Evolutionary conservation across 176 grass and related monocot genomes (phyloP), one percentile per base, ranked within the genome.

Genomic region (Luzula sylvatica): DNA sequence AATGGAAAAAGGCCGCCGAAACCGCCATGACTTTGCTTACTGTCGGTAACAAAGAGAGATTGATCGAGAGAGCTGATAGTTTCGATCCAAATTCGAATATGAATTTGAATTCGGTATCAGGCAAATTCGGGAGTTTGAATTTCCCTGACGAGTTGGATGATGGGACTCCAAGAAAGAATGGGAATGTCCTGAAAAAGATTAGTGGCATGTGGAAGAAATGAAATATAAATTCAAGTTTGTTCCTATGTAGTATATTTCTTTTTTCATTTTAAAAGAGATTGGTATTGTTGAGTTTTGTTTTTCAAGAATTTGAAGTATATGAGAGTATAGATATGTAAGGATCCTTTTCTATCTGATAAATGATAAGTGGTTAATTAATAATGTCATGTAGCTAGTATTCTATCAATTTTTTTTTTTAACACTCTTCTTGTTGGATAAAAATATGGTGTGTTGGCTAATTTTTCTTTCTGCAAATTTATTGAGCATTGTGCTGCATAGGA

Each of bases 161-260:
- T 30, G 93, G 87, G 41, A 76, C 53, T 26, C 52, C 65, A n/a
- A 76, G 75, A 78, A 98, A 98, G 72, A 83, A 87, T 50, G 70
- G 77, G 41, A 87, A 80, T 66, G 69, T 98, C 48, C 66, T 98
- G 18, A 80, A 75, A 74, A 77, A 81, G 69, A 86, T 98, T 73
- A 92, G 86, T 42, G 86, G 86, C 15, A 87, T 98, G 78, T 98
- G 93, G 93, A 98, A 92, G 68, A 98, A 98, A 46, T 92, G 78
- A 87, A 11, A 23, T 21, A 48, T 27, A 26, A 20, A 16, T 68
- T 11, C 11, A 68, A 50, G 46, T 65, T 56, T 11, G 20, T 15
- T 48, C n/a, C n/a, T n/a, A n/a, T n/a, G 3, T 63, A 69, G 26
- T 46, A 14, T 67, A 44, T 63, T 63, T 75, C 47, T 55, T 43